Evolutionary conservation across 2,329 filamentous ascomycete species (phyloP).

Genomic region (Fonsecaea multimorphosa): DNA sequence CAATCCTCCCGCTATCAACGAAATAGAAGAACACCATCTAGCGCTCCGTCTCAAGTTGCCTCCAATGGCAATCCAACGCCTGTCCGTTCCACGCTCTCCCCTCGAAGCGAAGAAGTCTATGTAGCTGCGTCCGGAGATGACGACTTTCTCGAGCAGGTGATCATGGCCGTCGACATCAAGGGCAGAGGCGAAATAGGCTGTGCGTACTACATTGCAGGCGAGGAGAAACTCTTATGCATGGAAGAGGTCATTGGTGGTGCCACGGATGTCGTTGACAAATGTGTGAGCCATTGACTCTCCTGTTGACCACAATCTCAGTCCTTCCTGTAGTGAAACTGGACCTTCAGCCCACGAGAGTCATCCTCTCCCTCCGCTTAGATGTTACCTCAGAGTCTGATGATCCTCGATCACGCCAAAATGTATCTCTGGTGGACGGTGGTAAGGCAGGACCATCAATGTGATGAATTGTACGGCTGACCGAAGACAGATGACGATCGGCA

Average conservation of each 20-base stretch:
- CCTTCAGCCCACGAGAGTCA: conserved; percentile 65
- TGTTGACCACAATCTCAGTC: conserved; percentile 30
- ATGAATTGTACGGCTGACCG: not conserved
- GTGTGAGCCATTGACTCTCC: conserved; percentile 41
- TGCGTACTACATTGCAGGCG: conserved; percentile 76
- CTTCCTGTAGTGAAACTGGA: conserved; percentile 62
- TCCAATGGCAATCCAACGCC: not conserved
- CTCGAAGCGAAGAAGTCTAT: not conserved
- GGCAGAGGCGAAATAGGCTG: conserved; percentile 77
- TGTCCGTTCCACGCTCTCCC: not conserved
- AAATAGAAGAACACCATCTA: conserved; percentile 11
- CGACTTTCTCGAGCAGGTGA: conserved; percentile 68
- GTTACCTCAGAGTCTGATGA: conserved; percentile 42
- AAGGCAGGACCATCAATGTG: conserved; percentile 21
- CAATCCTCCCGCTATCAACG: conserved; percentile 10
- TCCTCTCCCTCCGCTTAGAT: conserved; percentile 63
- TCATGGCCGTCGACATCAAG: conserved; percentile 80
- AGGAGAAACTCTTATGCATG: conserved; percentile 75
- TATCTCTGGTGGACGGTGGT: conserved; percentile 44
- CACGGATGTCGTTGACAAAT: conserved; percentile 70
- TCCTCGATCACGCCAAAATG: conserved; percentile 48
- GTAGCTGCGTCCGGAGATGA: conserved; percentile 38
- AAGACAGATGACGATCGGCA: conserved; percentile 25
- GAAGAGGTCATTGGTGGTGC: conserved; percentile 75
- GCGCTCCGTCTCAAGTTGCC: conserved; percentile 3